Base-by-base conservation (phyloP, 2,329 filamentous ascomycete genomes). In the Ophiocordyceps sinensis region DNA sequence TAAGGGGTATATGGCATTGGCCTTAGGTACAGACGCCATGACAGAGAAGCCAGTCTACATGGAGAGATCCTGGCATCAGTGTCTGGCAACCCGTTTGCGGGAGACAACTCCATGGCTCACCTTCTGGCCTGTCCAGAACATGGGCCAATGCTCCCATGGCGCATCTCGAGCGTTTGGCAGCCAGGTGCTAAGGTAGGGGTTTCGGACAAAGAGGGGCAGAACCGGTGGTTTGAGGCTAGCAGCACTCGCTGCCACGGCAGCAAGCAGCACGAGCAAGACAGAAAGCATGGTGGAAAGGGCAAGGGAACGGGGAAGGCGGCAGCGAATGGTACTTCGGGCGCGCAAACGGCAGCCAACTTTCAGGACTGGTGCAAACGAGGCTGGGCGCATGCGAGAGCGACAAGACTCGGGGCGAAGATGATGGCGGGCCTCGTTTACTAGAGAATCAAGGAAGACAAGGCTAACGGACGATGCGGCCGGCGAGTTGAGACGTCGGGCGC, bases 111-210 rank as follows among this genome's bases (percentile, higher is more conserved):
- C 17, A 36, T 23, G 38, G 14, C 56, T 41, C 58, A 75, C 70
- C 55, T 80, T 70, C 52, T 77, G 68, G 29, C 83, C 82, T 7
- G 80, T 84, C 70, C 79, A 88, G 58, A 88, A 87, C 58, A 89
- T 89, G 21, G 86, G 86, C 86, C 86, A 94, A 61, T 76, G 73
- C 41, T 77, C 72, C 85, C 85, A 93, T 2, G 86, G 86, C 37
- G 71, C 70, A 42, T 81, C 73, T 49, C 86, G 72, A 34, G 85
- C 83, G 58, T 74, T 71, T 38, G 69, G 67, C 43, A 85, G 55
- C 74, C 74, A 78, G 29, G 71, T 67, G 53, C 71, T 77, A 43
- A 78, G 54, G 49, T 78, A 78, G 8, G 74, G 74, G 49, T 73
- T 77, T 35, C 74, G 67, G 23, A 78, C 74, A 42, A 72, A 63